Evolutionary conservation across 129 eudicot genomes (phyloP).

Genomic region (Escallonia herrerae): DNA sequence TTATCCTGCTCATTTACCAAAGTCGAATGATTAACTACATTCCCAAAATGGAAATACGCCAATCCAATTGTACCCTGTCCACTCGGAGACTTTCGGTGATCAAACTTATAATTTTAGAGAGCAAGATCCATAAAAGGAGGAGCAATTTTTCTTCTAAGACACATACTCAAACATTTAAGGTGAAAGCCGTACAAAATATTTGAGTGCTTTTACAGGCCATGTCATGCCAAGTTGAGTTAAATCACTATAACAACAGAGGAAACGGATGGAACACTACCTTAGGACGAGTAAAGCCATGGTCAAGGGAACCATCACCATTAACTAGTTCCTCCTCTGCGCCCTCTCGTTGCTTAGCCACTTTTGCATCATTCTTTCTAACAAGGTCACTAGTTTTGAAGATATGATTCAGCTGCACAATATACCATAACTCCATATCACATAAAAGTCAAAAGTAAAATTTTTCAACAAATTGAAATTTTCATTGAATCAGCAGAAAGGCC

Average conservation of each 20-base stretch:
- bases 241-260: background rate
- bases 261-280: constrained; percentile 39
- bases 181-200: too few relatives aligned
- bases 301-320: constrained; percentile 39
- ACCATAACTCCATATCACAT: background rate
- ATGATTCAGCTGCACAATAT: constrained; percentile 76
- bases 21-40: too few relatives aligned
- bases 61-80: too few relatives aligned
- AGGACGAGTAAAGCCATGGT: constrained; percentile 89
- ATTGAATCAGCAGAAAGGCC: background rate
- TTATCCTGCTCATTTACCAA: too few relatives aligned
- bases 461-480: too few relatives aligned
- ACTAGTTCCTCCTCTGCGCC: constrained; percentile 29
- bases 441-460: background rate
- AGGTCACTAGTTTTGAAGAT: constrained; percentile 63
- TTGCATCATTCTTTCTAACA: constrained; percentile 60
- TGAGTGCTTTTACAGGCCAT: too few relatives aligned
- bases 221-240: background rate
- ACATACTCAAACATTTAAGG: too few relatives aligned
- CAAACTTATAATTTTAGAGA: too few relatives aligned
- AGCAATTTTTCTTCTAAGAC: too few relatives aligned
- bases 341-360: constrained; percentile 52
- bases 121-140: too few relatives aligned
- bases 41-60: too few relatives aligned
- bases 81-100: too few relatives aligned